Percentiles rank a stretch among this genome's conserved stretches.
phyloP scores from a whole-genome alignment of 768 basidiomycete species.

The Mycena polygramma region DNA sequence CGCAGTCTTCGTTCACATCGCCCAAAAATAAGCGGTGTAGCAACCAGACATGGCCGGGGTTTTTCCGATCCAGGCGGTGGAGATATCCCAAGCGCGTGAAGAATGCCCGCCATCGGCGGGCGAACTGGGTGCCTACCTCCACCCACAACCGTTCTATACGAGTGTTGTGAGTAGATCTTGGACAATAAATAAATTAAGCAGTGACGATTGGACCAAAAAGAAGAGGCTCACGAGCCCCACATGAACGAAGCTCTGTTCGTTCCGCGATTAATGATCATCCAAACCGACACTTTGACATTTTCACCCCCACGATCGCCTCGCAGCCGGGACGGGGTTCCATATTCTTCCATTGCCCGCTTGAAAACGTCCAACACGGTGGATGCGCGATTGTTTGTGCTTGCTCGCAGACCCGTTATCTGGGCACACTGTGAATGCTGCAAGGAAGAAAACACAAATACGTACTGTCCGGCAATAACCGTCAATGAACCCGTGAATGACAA shows the following conservation, averaged over 20 bases:
- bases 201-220: background rate
- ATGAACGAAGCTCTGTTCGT: slow-evolving; percentile 48
- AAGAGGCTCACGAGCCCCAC: slow-evolving; percentile 46
- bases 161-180: no score
- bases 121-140: no score
- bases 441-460: no score
- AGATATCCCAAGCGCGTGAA: no score
- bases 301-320: slow-evolving; percentile 51
- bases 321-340: slow-evolving; percentile 48
- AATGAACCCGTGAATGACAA: no score
- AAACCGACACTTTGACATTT: slow-evolving; percentile 48
- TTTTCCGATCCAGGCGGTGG: no score
- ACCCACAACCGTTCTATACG: no score
- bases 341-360: slow-evolving; percentile 36
- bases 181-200: background rate
- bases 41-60: no score
- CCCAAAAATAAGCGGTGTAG: no score
- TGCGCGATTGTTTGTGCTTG: slow-evolving; percentile 46
- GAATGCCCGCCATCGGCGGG: no score
- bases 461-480: no score
- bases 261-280: slow-evolving; percentile 51
- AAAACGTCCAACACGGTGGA: slow-evolving; percentile 46
- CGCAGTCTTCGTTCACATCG: no score
- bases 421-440: background rate
- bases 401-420: slow-evolving; percentile 43